A percentile compares a stretch with the other conserved stretches of the same genome.
These are phyloP conservation scores for Venturiaceae sp. DNA, from an alignment of 2,329 filamentous ascomycete species.

Conservation along the genomic window DNA sequence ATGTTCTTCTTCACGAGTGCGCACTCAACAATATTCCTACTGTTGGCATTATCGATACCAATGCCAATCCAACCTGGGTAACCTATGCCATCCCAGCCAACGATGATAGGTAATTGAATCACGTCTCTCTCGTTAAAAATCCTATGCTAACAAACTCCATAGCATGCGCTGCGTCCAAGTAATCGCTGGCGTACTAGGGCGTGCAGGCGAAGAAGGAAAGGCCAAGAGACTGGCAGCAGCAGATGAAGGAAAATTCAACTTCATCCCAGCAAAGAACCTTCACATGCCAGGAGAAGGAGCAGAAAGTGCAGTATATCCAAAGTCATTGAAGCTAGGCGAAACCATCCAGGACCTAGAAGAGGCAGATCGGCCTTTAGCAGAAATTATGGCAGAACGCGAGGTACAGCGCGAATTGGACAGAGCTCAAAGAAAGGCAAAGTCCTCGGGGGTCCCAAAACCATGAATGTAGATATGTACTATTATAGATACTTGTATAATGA, in stretches of 20 bases:
- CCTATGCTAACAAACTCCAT: conserved; percentile 15
- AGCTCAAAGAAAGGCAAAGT: not conserved
- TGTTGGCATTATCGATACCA: conserved; percentile 89
- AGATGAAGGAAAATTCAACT: conserved; percentile 52
- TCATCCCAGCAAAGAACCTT: conserved; percentile 23
- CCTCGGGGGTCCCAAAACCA: too few species aligned
- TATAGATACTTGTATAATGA: too few species aligned
- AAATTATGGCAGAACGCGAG: conserved; percentile 10
- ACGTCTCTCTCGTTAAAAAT: not conserved
- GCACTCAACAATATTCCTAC: conserved; percentile 81
- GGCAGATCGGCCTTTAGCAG: conserved; percentile 22
- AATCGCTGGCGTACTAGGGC: conserved; percentile 75
- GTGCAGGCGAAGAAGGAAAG: conserved; percentile 73
- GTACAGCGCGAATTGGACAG: not conserved
- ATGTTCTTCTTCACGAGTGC: conserved; percentile 83
- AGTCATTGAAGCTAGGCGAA: not conserved
- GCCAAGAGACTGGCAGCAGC: conserved; percentile 55
- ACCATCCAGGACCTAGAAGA: conserved; percentile 24
- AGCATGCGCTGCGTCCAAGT: conserved; percentile 75
- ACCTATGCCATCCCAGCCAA: conserved; percentile 96
- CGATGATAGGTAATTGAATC: conserved; percentile 70
- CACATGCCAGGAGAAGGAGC: not conserved
- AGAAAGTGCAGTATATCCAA: not conserved
- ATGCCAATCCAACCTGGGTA: conserved; percentile 84
- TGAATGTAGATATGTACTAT: too few species aligned